Base-by-base conservation (phyloP, 2,329 filamentous ascomycete species). In the Pseudopyricularia cyperi region DNA sequence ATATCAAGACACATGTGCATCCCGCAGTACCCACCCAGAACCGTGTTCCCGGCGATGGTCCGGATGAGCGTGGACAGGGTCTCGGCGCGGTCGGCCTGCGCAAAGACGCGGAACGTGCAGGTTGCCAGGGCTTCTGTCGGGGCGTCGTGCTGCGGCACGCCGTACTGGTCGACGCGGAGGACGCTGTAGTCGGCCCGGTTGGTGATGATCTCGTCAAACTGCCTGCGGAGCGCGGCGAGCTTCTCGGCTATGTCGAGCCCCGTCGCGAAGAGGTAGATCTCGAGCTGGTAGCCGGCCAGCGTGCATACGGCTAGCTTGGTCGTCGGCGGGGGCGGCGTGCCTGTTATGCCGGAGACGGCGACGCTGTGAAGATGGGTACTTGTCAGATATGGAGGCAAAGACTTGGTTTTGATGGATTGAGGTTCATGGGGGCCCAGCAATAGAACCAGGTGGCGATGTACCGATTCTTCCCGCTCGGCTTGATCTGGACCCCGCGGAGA, bases 231-330 rank as follows among this genome's bases (percentile, higher is more conserved):
- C 55, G 58, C 58, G 11, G 61, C 59, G 2, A 53, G 51, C 52
- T 56, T 56, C 30, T 42, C 59, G 7, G 55, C 55, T 11, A 61
- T 52, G 54, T 62, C 59, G 17, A 62, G 56, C 11, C 62, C 61
- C 28, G 55, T 57, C 33, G 60, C 56, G 48, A 60, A 62, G 46
- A 59, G 58, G 12, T 55, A 57, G 1, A 56, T 55, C 48, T 64
- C 61, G 12, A 57, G 57, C 51, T 62, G 60, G 53, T 56, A 64
- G n/a, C 62, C 62, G 24, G 59, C 62, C 44, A 51, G 57, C 22
- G 59, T 58, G 54, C 71, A 74, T 15, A 76, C 65, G n/a, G 72
- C 73, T 7, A 73, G 63, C 56, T 77, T 77, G 1, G 73, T 77
- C 0, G 74, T 76, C 2, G 71, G 65, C 0, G 73, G 74, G 2